A percentile compares a stretch with the other conserved stretches of the same genome.
Evolutionary conservation across 2,329 filamentous ascomycete genomes (phyloP).

Genomic region (Basipetospora sp.): DNA sequence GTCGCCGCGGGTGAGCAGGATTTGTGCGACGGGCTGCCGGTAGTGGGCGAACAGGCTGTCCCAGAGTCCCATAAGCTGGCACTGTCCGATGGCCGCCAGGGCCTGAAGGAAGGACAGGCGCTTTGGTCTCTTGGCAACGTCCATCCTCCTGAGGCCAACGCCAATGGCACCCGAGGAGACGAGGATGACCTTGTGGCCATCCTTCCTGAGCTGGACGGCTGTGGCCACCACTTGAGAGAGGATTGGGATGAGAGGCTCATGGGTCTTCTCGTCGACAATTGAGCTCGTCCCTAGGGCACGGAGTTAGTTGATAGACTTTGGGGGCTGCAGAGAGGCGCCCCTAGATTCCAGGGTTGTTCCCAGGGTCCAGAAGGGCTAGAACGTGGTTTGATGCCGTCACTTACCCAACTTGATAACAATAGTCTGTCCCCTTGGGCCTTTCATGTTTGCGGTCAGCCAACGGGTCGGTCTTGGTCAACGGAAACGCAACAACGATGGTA

Average conservation of each 20-base stretch:
- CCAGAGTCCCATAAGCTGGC: constrained; percentile 87
- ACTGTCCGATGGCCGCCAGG: constrained; percentile 89
- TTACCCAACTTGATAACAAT: constrained; percentile 81
- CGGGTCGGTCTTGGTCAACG: not conserved
- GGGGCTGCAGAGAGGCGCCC: too few species aligned
- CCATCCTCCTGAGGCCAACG: constrained; percentile 80
- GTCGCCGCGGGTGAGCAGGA: constrained; percentile 84
- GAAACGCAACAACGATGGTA: not conserved
- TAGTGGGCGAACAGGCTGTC: constrained; percentile 81
- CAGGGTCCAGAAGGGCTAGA: too few species aligned
- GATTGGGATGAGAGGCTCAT: constrained; percentile 82
- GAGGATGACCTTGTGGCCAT: constrained; percentile 88
- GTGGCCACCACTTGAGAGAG: constrained; percentile 89
- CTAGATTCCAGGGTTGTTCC: too few species aligned
- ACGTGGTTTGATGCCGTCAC: too few species aligned
- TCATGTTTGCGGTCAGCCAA: constrained; percentile 37
- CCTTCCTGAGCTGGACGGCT: constrained; percentile 67
- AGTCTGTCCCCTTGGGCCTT: constrained; percentile 49
- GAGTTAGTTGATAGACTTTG: too few species aligned
- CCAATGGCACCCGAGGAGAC: constrained; percentile 96
- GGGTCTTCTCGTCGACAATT: constrained; percentile 93
- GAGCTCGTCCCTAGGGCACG: constrained; percentile 68
- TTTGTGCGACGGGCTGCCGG: constrained; percentile 82
- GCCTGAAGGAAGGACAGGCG: constrained; percentile 83
- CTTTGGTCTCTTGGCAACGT: constrained; percentile 74